phyloP scores from a whole-genome alignment of 2,329 filamentous ascomycete genomes.

The Torrubiella hemipterigena region DNA sequence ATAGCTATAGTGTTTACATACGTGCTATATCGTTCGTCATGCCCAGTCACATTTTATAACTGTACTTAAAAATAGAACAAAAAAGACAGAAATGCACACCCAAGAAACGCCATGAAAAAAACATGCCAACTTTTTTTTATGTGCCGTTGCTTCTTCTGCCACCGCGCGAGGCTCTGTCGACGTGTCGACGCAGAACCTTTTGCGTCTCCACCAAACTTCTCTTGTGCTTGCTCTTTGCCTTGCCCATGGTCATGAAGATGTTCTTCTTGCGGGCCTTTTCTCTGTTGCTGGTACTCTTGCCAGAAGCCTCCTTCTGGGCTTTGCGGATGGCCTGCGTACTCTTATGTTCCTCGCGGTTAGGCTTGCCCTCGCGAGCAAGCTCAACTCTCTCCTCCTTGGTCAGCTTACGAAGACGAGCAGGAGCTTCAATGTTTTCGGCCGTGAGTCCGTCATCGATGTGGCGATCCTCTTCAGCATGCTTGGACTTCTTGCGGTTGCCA shows the following conservation, averaged over 20 bases:
- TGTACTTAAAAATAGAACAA: no score
- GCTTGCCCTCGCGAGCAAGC: conserved; percentile 71
- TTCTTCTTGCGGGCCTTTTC: conserved; percentile 98
- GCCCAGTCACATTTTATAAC: no score
- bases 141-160: conserved; percentile 63
- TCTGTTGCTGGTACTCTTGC: conserved; percentile 94
- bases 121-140: conserved; percentile 10
- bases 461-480: conserved; percentile 38
- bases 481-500: conserved; percentile 29
- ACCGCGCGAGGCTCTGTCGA: conserved; percentile 72
- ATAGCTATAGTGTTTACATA: no score
- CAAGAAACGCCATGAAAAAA: no score
- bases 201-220: conserved; percentile 78
- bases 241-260: conserved; percentile 94
- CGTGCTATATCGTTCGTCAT: no score
- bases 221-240: conserved; percentile 93
- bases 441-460: conserved; percentile 84
- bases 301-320: conserved; percentile 75
- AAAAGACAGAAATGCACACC: background rate
- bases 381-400: conserved; percentile 86
- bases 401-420: conserved; percentile 66
- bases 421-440: conserved; percentile 81
- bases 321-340: conserved; percentile 73
- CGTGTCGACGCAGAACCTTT: conserved; percentile 69
- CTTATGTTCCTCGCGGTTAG: conserved; percentile 68